Conservation (phyloP, 2,329 filamentous ascomycete species). For the Nemania serpens region DNA sequence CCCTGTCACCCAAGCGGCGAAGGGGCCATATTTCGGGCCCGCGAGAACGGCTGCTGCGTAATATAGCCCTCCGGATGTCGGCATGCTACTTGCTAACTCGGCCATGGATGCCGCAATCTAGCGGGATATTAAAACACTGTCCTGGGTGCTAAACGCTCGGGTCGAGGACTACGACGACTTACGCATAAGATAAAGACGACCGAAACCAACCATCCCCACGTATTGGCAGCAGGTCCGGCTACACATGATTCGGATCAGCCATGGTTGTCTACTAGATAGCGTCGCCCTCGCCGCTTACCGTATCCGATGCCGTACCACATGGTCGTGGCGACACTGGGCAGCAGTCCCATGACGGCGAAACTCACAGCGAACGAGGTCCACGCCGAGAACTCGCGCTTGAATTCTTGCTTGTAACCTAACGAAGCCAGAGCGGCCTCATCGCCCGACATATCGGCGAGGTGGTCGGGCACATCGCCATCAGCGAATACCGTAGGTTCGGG, state of each 20-base stretch:
- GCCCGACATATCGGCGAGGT: slow-evolving; percentile 39
- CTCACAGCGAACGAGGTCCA: slow-evolving; percentile 77
- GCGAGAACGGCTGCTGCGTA: slow-evolving; percentile 75
- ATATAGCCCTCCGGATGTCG: slow-evolving; percentile 73
- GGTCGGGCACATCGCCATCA: slow-evolving; percentile 37
- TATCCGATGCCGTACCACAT: slow-evolving; percentile 69
- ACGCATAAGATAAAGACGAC: slow-evolving; percentile 75
- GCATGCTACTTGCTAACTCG: slow-evolving; percentile 75
- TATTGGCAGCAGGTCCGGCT: slow-evolving; percentile 60
- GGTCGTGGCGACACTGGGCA: slow-evolving; percentile 74
- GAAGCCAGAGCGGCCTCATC: slow-evolving; percentile 67
- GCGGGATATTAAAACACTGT: not conserved
- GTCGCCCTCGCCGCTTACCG: slow-evolving; percentile 30
- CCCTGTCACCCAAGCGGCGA: slow-evolving; percentile 43
- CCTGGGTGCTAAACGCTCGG: not conserved
- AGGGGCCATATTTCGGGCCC: slow-evolving; percentile 41
- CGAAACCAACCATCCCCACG: slow-evolving; percentile 76
- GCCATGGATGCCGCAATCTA: slow-evolving; percentile 67
- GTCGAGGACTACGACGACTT: slow-evolving; percentile 17
- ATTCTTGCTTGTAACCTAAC: slow-evolving; percentile 60
- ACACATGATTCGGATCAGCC: slow-evolving; percentile 15
- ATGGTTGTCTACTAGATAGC: not conserved
- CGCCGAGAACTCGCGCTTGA: slow-evolving; percentile 69
- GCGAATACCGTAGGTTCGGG: slow-evolving; percentile 38
- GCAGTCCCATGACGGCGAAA: slow-evolving; percentile 72